Percentiles rank a stretch among this genome's conserved stretches.
Evolutionary conservation across 1,284 basidiomycete genomes (phyloP).

Genomic region (Abortiporus biennis): DNA sequence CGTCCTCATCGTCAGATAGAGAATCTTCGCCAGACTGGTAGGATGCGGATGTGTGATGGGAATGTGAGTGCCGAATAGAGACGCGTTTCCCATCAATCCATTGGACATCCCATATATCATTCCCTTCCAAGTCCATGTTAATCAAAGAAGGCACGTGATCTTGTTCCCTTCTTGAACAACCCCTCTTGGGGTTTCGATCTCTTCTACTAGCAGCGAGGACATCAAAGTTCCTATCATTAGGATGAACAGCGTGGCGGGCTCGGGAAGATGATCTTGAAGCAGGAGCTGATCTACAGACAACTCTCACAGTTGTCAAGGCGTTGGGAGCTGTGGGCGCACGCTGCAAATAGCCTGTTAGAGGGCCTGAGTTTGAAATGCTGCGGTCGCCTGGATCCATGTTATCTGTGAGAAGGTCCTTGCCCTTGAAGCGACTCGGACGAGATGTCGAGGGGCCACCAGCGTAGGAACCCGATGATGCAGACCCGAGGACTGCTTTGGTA

Average conservation of each 20-base stretch:
- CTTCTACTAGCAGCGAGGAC: too few species aligned
- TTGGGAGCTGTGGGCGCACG: slow-evolving; percentile 25
- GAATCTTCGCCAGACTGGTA: too few species aligned
- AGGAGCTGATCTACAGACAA: slow-evolving; percentile 62
- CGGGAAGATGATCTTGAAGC: slow-evolving; percentile 32
- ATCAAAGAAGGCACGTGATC: neutral
- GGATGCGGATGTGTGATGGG: too few species aligned
- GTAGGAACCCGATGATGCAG: slow-evolving; percentile 32
- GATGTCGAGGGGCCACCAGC: slow-evolving; percentile 33
- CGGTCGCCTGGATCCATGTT: too few species aligned
- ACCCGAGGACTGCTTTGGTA: slow-evolving; percentile 49
- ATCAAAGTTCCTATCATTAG: too few species aligned
- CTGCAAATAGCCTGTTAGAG: slow-evolving; percentile 19
- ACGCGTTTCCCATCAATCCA: slow-evolving; percentile 5
- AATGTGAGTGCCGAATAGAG: too few species aligned
- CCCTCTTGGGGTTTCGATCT: too few species aligned
- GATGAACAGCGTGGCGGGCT: slow-evolving; percentile 15
- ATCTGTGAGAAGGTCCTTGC: too few species aligned
- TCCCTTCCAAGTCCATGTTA: neutral
- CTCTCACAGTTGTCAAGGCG: slow-evolving; percentile 44
- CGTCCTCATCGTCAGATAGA: slow-evolving; percentile 39
- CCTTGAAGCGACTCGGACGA: slow-evolving; percentile 14
- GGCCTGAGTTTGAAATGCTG: slow-evolving; percentile 7
- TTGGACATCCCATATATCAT: neutral
- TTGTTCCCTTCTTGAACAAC: slow-evolving; percentile 11